Evolutionary conservation across 2,329 filamentous ascomycete species (phyloP), one percentile per base, ranked within the genome.

Genomic region (Pseudocercospora musae): DNA sequence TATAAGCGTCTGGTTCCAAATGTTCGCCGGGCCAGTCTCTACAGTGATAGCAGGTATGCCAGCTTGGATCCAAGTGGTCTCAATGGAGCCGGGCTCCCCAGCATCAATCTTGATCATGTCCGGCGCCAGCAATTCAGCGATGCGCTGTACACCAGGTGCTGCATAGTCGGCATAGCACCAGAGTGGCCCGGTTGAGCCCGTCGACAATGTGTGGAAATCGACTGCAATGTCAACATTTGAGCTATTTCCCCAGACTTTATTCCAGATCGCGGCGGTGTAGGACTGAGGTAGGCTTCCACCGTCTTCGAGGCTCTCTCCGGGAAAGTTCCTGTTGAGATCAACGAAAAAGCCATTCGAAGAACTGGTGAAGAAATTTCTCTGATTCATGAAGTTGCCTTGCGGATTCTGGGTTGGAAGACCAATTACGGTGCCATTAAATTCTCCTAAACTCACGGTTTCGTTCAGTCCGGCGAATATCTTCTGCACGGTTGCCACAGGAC

Each of bases 281-380:
- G 62, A 65, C 46, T 65, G 42, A 1, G 62, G 49, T 15, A 70
- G 48, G 7, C 58, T 62, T 21, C 68, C 67, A 10, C 68, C 68
- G 5, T 66, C 62, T n/a, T 54, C 62, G 27, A 69, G 55, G 29
- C 62, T 70, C 7, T 63, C 80, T 73, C 84, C 87, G 71, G 88
- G 87, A 71, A 92, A 85, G 71, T 91, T 78, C 73, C 86, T 86
- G 78, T 78, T 78, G 2, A 77, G 69, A 58, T 78, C 76, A 3
- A 89, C 88, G 70, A 90, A 75, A 69, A 89, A 78, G 66, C 78
- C 78, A 79, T 80, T 70, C 31, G 62, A 62, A 49, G 67, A 69
- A 57, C 64, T 64, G 11, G 74, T 75, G 65, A 72, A 77, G 68
- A 75, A 76, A 65, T 77, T 76, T 18, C 75, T 70, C 62, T 77